A percentile compares a stretch with the other conserved stretches of the same genome.
These are phyloP conservation scores for Xylaria flabelliformis DNA, from an alignment of 495 filamentous ascomycete genomes.

Conservation along the genomic window DNA sequence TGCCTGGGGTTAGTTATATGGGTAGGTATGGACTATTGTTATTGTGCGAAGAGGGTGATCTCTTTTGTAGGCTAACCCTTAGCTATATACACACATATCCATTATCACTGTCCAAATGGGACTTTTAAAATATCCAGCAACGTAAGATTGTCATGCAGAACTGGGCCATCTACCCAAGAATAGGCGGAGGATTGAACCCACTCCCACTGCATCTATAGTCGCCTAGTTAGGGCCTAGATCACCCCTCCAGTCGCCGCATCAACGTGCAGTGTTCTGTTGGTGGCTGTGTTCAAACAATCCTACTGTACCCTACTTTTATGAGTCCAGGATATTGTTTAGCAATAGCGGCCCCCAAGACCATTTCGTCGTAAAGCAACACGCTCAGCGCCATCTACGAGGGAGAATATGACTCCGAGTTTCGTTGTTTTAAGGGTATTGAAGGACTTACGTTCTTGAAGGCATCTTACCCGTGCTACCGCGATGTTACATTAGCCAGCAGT, in stretches of 20 bases:
- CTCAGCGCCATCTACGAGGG: background rate
- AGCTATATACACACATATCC: no score
- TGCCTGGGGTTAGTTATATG: no score
- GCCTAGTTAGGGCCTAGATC: background rate
- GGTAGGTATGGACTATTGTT: no score
- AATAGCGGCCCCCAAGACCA: background rate
- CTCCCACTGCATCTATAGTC: background rate
- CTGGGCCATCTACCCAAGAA: background rate
- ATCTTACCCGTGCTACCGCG: background rate
- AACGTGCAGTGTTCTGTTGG: background rate
- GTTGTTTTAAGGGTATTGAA: background rate
- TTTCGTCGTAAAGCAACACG: background rate
- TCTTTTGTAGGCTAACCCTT: no score
- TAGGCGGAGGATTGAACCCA: background rate
- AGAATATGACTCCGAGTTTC: background rate
- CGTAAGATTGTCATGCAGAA: no score
- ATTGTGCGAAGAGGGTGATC: no score
- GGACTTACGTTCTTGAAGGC: background rate
- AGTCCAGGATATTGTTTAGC: background rate
- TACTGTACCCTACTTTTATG: background rate
- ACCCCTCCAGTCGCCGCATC: background rate
- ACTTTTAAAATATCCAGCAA: no score
- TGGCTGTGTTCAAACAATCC: background rate
- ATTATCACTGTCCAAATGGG: no score
- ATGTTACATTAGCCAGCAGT: background rate